Percentiles rank a stretch among this genome's conserved stretches.
phyloP scores from a whole-genome alignment of 2,329 filamentous ascomycete genomes.

The Cercospora sojina region DNA sequence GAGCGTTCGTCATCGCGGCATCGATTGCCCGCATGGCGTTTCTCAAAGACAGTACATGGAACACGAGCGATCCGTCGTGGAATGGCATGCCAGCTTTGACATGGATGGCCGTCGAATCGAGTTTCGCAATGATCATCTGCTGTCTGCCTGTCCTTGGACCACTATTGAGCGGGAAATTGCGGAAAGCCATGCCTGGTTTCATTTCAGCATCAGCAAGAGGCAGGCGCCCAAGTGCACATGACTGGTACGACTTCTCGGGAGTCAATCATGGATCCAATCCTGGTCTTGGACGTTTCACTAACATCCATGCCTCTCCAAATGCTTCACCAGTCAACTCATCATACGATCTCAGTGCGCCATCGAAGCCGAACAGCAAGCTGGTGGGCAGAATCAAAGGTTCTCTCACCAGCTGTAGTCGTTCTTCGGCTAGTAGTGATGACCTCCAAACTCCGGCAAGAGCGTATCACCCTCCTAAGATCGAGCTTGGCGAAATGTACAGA shows the following conservation, averaged over 20 bases:
- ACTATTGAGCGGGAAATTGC: slow-evolving; percentile 11
- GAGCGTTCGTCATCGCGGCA: slow-evolving; percentile 32
- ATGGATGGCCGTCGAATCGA: slow-evolving; percentile 33
- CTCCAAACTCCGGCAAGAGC: neutral
- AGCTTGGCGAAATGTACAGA: slow-evolving; percentile 9
- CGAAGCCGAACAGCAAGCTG: neutral
- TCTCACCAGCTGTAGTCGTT: neutral
- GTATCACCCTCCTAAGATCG: slow-evolving; percentile 10
- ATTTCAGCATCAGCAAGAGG: neutral
- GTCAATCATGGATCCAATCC: slow-evolving; percentile 6
- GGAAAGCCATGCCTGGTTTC: slow-evolving; percentile 3
- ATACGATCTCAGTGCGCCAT: neutral
- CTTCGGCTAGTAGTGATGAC: neutral
- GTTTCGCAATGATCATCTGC: slow-evolving; percentile 31
- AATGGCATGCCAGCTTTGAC: slow-evolving; percentile 26
- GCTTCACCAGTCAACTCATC: slow-evolving; percentile 6
- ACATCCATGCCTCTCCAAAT: slow-evolving; percentile 13
- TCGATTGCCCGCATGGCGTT: slow-evolving; percentile 32
- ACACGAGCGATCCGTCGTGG: slow-evolving; percentile 29
- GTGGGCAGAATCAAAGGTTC: neutral
- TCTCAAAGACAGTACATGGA: slow-evolving; percentile 24
- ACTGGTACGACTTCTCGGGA: slow-evolving; percentile 4
- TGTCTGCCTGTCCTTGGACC: slow-evolving; percentile 30
- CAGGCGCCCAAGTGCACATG: neutral
- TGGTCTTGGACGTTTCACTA: slow-evolving; percentile 11